These are phyloP conservation scores for Thelonectria blattea DNA, from an alignment of 2,329 filamentous ascomycete species.

Conservation along the genomic window DNA sequence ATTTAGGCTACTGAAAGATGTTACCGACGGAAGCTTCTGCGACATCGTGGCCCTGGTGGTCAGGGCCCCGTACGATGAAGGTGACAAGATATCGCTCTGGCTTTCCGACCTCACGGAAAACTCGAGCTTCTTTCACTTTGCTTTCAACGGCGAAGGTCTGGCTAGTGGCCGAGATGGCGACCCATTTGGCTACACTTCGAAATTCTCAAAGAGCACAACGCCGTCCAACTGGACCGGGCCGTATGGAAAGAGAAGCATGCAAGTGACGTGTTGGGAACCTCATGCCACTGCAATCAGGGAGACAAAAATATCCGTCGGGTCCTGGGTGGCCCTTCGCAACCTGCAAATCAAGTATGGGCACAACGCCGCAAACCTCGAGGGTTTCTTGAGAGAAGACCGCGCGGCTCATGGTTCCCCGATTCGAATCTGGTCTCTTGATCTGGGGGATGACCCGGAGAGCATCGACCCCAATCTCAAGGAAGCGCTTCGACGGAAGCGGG, in stretches of 20 bases:
- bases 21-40: constrained; percentile 62
- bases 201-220: constrained; percentile 29
- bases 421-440: constrained; percentile 61
- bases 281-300: constrained; percentile 66
- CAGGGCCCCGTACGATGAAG: constrained; percentile 50
- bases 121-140: constrained; percentile 61
- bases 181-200: constrained; percentile 58
- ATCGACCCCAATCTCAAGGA: constrained; percentile 59
- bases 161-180: constrained; percentile 56
- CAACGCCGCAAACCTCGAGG: constrained; percentile 68
- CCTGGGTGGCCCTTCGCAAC: constrained; percentile 73
- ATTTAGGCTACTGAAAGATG: constrained; percentile 69
- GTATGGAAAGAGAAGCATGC: constrained; percentile 72
- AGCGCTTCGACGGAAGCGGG: constrained; percentile 66
- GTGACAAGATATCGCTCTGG: constrained; percentile 67
- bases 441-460: constrained; percentile 46
- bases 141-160: constrained; percentile 39
- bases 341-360: constrained; percentile 69
- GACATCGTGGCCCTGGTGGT: constrained; percentile 78
- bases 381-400: constrained; percentile 69
- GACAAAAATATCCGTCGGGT: constrained; percentile 58
- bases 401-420: constrained; percentile 52
- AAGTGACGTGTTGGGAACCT: constrained; percentile 72
- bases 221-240: constrained; percentile 71
- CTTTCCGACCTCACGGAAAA: constrained; percentile 86